Percentiles rank a stretch among this genome's conserved stretches.
These are phyloP conservation scores for Pneumocystis murina DNA, from an alignment of 1,139 yeast species.

Conservation along the genomic window DNA sequence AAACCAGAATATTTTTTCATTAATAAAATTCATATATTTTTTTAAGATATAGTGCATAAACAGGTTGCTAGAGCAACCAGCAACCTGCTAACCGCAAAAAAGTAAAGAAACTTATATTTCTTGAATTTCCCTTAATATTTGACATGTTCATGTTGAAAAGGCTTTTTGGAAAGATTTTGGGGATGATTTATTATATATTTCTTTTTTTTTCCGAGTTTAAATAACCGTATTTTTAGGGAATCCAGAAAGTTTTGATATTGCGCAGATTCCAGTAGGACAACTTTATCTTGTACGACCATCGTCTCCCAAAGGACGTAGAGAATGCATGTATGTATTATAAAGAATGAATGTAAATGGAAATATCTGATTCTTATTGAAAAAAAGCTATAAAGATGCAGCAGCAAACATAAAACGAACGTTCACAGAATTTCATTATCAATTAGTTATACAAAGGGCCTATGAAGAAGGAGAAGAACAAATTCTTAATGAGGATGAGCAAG, in stretches of 20 bases:
- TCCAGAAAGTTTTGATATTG: conserved; percentile 46
- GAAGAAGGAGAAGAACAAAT: conserved; percentile 50
- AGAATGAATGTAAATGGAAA: not conserved
- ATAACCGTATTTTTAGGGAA: conserved; percentile 17
- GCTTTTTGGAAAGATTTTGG: not conserved
- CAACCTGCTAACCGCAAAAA: too few species aligned
- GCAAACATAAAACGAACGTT: conserved; percentile 57
- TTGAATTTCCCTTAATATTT: not conserved
- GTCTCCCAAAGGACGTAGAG: conserved; percentile 76
- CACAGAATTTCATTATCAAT: conserved; percentile 50
- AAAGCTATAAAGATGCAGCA: conserved; percentile 49
- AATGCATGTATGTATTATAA: conserved; percentile 44
- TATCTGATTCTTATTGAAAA: not conserved
- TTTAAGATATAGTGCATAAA: too few species aligned
- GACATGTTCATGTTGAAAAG: not conserved
- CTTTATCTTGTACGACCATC: conserved; percentile 57
- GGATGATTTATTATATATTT: not conserved
- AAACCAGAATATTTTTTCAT: too few species aligned
- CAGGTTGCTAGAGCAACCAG: too few species aligned
- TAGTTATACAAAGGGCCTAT: conserved; percentile 54
- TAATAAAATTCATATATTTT: too few species aligned
- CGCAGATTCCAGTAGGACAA: conserved; percentile 65
- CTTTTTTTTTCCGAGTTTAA: not conserved
- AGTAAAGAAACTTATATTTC: too few species aligned
- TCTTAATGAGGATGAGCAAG: conserved; percentile 26